Percentiles rank a stretch among this genome's conserved stretches.
Evolutionary conservation across 2,329 filamentous ascomycete species (phyloP).

Genomic region (Akanthomyces lecanii): DNA sequence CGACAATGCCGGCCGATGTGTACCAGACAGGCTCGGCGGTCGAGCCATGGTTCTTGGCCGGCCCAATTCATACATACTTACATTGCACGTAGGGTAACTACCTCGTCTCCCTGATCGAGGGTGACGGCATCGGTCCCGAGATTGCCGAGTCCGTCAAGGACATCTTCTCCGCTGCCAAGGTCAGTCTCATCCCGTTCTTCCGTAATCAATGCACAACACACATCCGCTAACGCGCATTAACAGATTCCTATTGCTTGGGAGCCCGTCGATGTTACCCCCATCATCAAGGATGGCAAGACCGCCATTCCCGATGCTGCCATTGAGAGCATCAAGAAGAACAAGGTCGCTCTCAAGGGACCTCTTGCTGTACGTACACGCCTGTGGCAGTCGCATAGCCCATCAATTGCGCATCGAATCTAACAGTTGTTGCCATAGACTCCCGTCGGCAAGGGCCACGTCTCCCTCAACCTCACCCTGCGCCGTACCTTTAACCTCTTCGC

Average conservation of each 20-base stretch:
- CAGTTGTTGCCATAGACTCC: slow-evolving; percentile 60
- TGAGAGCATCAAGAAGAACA: slow-evolving; percentile 89
- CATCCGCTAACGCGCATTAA: slow-evolving; percentile 22
- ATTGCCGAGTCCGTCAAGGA: slow-evolving; percentile 98
- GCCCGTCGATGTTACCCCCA: slow-evolving; percentile 90
- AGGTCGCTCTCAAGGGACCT: slow-evolving; percentile 96
- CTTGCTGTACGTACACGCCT: slow-evolving; percentile 65
- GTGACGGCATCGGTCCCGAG: slow-evolving; percentile 97
- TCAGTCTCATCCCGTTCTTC: slow-evolving; percentile 38
- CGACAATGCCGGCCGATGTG: not conserved
- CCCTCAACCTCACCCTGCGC: slow-evolving; percentile 95
- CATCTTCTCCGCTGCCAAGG: slow-evolving; percentile 93
- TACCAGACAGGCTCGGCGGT: not conserved
- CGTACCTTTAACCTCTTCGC: slow-evolving; percentile 99
- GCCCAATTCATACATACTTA: slow-evolving; percentile 20
- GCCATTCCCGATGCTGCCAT: slow-evolving; percentile 91
- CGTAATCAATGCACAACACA: not conserved
- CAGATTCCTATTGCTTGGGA: slow-evolving; percentile 95
- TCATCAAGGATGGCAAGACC: slow-evolving; percentile 90
- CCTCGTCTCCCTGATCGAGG: slow-evolving; percentile 95
- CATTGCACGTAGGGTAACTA: slow-evolving; percentile 70
- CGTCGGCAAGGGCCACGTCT: slow-evolving; percentile 97
- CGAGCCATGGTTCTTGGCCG: not conserved
- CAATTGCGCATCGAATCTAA: slow-evolving; percentile 11
- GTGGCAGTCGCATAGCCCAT: not conserved